A percentile compares a stretch with the other conserved stretches of the same genome.
phyloP scores from a whole-genome alignment of 805 yeast species.

The Hanseniaspora vineae region DNA sequence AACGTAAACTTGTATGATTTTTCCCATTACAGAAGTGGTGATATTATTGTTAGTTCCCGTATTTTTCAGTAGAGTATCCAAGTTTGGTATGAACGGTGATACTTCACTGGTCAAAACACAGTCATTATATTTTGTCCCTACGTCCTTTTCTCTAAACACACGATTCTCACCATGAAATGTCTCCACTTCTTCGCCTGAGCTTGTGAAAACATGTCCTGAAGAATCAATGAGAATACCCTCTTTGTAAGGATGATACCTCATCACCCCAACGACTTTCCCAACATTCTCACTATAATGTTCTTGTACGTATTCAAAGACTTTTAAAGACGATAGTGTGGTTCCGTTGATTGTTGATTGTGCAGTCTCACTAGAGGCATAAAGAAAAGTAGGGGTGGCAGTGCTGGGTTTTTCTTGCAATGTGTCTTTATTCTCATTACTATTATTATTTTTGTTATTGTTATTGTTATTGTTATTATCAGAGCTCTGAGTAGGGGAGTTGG shows the following conservation, averaged over 20 bases:
- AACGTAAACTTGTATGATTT: slow-evolving; percentile 13
- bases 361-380: no score
- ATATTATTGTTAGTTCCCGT: neutral
- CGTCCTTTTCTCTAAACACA: no score
- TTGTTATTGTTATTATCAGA: neutral
- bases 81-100: neutral
- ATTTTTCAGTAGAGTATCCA: neutral
- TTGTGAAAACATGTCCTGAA: neutral
- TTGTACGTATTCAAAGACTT: neutral
- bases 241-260: slow-evolving; percentile 14
- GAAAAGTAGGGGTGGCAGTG: no score
- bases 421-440: no score
- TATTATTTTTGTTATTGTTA: no score
- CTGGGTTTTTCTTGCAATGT: no score
- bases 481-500: no score
- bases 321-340: neutral
- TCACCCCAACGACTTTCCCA: neutral
- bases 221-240: slow-evolving; percentile 5
- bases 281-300: neutral
- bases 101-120: neutral
- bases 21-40: slow-evolving; percentile 14
- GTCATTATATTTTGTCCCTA: slow-evolving; percentile 5
- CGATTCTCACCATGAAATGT: slow-evolving; percentile 4
- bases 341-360: neutral
- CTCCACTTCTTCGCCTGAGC: slow-evolving; percentile 6